These are phyloP conservation scores for Peniophora sp. DNA, from an alignment of 1,284 basidiomycete genomes.

Conservation along the genomic window DNA sequence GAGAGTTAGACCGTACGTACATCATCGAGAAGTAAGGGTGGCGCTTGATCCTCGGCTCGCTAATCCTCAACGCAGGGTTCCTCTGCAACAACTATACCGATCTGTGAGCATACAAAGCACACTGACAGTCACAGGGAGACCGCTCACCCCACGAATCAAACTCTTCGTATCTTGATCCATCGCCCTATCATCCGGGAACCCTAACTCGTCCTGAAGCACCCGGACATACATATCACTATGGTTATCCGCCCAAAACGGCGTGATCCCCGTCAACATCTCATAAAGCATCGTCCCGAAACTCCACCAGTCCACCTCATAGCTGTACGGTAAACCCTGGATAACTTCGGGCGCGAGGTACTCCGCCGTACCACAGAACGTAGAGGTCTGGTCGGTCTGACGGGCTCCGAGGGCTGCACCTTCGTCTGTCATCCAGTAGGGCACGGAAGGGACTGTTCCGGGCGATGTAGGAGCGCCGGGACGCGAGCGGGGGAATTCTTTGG, in stretches of 20 bases:
- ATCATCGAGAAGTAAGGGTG: slow-evolving; percentile 97
- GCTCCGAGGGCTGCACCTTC: slow-evolving; percentile 13
- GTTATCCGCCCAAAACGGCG: slow-evolving; percentile 90
- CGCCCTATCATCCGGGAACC: slow-evolving; percentile 83
- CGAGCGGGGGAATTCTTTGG: slow-evolving; percentile 71
- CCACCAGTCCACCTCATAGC: slow-evolving; percentile 98
- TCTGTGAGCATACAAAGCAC: slow-evolving; percentile 10
- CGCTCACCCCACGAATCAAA: slow-evolving; percentile 83
- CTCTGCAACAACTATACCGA: slow-evolving; percentile 73
- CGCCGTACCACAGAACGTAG: slow-evolving; percentile 85
- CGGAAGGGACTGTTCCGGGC: slow-evolving; percentile 38
- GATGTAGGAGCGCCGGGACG: slow-evolving; percentile 28
- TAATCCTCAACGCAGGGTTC: slow-evolving; percentile 84
- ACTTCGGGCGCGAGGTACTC: slow-evolving; percentile 95
- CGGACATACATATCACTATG: slow-evolving; percentile 93
- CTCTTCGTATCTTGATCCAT: slow-evolving; percentile 94
- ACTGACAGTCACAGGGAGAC: slow-evolving; percentile 3
- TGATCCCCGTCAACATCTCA: slow-evolving; percentile 90
- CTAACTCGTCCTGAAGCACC: slow-evolving; percentile 81
- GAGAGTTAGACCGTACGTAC: slow-evolving; percentile 36
- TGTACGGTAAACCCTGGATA: slow-evolving; percentile 85
- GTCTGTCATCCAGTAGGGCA: slow-evolving; percentile 68
- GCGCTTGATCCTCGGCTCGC: slow-evolving; percentile 87
- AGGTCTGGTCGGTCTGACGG: slow-evolving; percentile 60
- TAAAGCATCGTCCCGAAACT: slow-evolving; percentile 95